Evolutionary conservation across 169 alveolate species (phyloP).

Genomic region (Pseudocohnilembus persalinus): DNA sequence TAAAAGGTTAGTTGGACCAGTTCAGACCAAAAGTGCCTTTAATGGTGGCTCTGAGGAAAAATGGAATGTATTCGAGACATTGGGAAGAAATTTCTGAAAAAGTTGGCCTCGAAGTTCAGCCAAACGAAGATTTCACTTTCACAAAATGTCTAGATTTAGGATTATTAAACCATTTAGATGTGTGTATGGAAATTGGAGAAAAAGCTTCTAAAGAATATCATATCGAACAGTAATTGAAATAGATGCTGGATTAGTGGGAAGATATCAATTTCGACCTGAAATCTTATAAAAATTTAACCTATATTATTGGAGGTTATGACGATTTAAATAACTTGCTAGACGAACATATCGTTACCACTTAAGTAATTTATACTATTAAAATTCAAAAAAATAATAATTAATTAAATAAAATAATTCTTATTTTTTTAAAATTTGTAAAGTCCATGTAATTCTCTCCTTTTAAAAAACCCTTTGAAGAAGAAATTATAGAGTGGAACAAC

Average conservation of each 20-base stretch:
- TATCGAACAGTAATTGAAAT: slow-evolving; percentile 78
- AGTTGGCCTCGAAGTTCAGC: slow-evolving; percentile 79
- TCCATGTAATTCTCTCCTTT: slow-evolving; percentile 92
- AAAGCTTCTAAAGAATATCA: slow-evolving; percentile 85
- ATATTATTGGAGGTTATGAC: slow-evolving; percentile 85
- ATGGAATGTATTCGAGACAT: slow-evolving; percentile 94
- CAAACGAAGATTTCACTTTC: slow-evolving; percentile 83
- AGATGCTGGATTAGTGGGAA: slow-evolving; percentile 92
- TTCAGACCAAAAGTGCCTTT: slow-evolving; percentile 90
- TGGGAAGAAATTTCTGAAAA: slow-evolving; percentile 85
- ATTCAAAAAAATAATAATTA: too few species aligned
- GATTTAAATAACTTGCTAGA: slow-evolving; percentile 67
- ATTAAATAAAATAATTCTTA: too few species aligned
- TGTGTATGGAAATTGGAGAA: slow-evolving; percentile 89
- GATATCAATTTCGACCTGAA: slow-evolving; percentile 76
- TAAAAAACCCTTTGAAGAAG: slow-evolving; percentile 94
- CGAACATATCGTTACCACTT: slow-evolving; percentile 70
- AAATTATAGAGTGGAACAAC: slow-evolving; percentile 91
- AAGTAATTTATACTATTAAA: too few species aligned
- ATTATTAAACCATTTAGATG: slow-evolving; percentile 59
- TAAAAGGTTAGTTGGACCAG: slow-evolving; percentile 82
- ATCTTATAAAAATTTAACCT: slow-evolving; percentile 79
- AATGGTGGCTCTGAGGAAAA: slow-evolving; percentile 88
- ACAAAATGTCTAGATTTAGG: slow-evolving; percentile 81
- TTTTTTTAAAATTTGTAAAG: too few species aligned